A percentile compares a stretch with the other conserved stretches of the same genome.
phyloP scores from a whole-genome alignment of 2,329 filamentous ascomycete genomes.

The Ciborinia camelliae region DNA sequence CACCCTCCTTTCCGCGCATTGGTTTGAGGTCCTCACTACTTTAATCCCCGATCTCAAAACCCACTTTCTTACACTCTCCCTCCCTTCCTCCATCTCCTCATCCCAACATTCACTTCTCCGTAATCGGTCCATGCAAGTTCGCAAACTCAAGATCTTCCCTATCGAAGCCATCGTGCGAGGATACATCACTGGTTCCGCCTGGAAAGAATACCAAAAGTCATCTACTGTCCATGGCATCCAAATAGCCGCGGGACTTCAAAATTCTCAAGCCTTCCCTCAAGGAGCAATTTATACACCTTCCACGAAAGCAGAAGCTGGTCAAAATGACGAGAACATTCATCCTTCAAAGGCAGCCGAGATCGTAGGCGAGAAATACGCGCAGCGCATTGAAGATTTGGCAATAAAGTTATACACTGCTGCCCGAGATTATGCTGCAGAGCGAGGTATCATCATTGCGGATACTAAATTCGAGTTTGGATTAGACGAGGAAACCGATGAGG shows the following conservation, averaged over 20 bases:
- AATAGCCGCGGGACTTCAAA: slow-evolving; percentile 54
- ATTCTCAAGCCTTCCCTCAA: slow-evolving; percentile 58
- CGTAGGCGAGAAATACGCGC: slow-evolving; percentile 56
- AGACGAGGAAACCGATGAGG: slow-evolving; percentile 54
- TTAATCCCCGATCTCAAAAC: slow-evolving; percentile 57
- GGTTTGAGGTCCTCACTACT: slow-evolving; percentile 60
- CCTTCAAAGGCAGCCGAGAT: slow-evolving; percentile 48
- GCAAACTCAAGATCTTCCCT: slow-evolving; percentile 60
- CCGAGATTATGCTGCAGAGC: slow-evolving; percentile 50
- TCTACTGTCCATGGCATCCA: slow-evolving; percentile 65
- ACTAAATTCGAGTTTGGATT: slow-evolving; percentile 74
- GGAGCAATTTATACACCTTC: slow-evolving; percentile 63
- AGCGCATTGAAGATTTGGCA: slow-evolving; percentile 55
- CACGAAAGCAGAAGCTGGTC: slow-evolving; percentile 65
- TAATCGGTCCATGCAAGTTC: slow-evolving; percentile 63
- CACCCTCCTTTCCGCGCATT: slow-evolving; percentile 63
- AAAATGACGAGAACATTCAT: slow-evolving; percentile 69
- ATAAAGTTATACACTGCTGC: slow-evolving; percentile 58
- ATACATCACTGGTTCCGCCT: slow-evolving; percentile 71
- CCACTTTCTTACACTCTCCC: slow-evolving; percentile 58
- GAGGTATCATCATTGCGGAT: slow-evolving; percentile 69
- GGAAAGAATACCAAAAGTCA: slow-evolving; percentile 62
- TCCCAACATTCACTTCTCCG: slow-evolving; percentile 44
- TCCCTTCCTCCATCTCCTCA: slow-evolving; percentile 49
- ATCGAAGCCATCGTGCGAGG: slow-evolving; percentile 70